These are phyloP conservation scores for Sporothrix protearum DNA, from an alignment of 2,329 filamentous ascomycete species.

Conservation along the genomic window DNA sequence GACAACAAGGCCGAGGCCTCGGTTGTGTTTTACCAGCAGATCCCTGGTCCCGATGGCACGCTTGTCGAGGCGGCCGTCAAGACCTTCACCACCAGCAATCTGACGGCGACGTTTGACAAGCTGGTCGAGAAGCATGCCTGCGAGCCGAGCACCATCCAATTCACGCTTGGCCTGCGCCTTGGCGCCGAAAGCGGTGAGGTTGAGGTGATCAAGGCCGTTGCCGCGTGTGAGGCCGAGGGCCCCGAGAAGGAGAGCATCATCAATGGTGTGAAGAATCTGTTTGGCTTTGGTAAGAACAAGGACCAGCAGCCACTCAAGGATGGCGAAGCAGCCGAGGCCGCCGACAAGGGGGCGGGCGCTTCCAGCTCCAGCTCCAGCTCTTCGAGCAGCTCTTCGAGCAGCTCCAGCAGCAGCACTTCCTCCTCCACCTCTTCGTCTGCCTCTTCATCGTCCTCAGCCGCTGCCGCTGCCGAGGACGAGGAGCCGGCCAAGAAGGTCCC, in stretches of 20 bases:
- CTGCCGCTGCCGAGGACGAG: neutral
- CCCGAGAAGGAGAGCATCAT: conserved; percentile 75
- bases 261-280: conserved; percentile 92
- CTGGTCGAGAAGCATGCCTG: conserved; percentile 79
- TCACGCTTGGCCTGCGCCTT: conserved; percentile 74
- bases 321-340: conserved; percentile 40
- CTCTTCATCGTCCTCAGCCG: conserved; percentile 24
- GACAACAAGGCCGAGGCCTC: conserved; percentile 66
- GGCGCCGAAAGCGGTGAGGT: conserved; percentile 72
- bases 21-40: conserved; percentile 73
- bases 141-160: conserved; percentile 68
- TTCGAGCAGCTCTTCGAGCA: conserved; percentile 28
- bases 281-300: conserved; percentile 80
- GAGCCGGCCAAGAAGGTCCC: conserved; percentile 58
- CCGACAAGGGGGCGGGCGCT: conserved; percentile 37
- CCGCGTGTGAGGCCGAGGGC: conserved; percentile 79
- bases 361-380: conserved; percentile 35
- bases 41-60: conserved; percentile 47
- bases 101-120: conserved; percentile 76
- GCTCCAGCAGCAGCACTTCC: conserved; percentile 40
- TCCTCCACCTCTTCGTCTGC: conserved; percentile 20
- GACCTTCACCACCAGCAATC: conserved; percentile 71
- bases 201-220: conserved; percentile 68
- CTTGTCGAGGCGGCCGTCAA: conserved; percentile 59
- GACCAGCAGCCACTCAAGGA: conserved; percentile 71